Evolutionary conservation across 352 stramenopile genomes (phyloP).

Genomic region (Phytophthora megakarya): DNA sequence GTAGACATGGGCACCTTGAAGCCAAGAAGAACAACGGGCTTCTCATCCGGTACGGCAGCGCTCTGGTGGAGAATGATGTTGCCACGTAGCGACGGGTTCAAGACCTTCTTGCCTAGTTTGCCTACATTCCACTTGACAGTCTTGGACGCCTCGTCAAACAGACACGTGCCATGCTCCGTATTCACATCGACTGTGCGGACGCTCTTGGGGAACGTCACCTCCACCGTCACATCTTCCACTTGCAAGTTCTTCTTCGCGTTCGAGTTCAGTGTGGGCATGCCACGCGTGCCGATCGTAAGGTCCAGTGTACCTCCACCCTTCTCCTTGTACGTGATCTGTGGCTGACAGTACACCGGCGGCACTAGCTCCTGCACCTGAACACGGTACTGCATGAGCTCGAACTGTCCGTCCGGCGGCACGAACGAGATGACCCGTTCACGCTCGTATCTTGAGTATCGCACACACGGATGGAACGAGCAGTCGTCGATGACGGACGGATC

Average conservation of each 20-base stretch:
- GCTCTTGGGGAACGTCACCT: constrained; percentile 97
- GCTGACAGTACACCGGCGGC: constrained; percentile 89
- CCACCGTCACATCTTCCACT: constrained; percentile 93
- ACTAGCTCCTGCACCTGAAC: constrained; percentile 84
- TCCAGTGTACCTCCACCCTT: constrained; percentile 73
- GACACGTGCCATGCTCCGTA: constrained; percentile 90
- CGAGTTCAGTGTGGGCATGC: constrained; percentile 77
- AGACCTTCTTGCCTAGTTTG: constrained; percentile 92
- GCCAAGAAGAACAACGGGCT: constrained; percentile 93
- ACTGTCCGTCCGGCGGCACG: constrained; percentile 97
- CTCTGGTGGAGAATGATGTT: constrained; percentile 93
- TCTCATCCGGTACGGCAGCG: constrained; percentile 85
- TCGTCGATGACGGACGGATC: constrained; percentile 97
- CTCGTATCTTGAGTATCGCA: constrained; percentile 96
- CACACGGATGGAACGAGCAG: constrained; percentile 98
- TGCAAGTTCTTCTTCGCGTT: constrained; percentile 82
- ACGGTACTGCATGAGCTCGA: constrained; percentile 93
- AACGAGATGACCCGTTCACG: constrained; percentile 97
- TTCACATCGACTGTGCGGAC: constrained; percentile 95
- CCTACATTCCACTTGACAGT: constrained; percentile 95
- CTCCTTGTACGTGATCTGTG: constrained; percentile 84
- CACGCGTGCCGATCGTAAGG: constrained; percentile 70
- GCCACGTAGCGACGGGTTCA: constrained; percentile 87
- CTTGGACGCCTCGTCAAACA: constrained; percentile 96
- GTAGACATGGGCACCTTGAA: constrained; percentile 98